phyloP scores from a whole-genome alignment of 2,329 filamentous ascomycete genomes.

The Aspergillus novofumigatus region DNA sequence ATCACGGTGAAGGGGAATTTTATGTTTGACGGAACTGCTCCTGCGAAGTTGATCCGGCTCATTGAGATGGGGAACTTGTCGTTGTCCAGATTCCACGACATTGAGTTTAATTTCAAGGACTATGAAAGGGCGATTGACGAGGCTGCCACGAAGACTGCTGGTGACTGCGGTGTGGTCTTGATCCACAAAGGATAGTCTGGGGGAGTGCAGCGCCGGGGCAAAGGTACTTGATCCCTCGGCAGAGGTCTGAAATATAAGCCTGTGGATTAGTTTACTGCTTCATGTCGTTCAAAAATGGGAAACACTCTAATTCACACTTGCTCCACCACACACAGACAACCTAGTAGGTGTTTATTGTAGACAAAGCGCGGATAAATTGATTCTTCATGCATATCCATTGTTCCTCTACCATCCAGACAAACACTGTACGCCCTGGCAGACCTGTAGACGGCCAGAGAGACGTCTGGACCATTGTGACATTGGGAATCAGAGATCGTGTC shows the following conservation, averaged over 20 bases:
- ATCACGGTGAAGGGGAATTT: neutral
- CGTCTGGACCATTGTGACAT: no score
- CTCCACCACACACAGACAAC: no score
- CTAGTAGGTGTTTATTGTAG: neutral
- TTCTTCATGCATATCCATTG: neutral
- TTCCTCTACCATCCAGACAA: neutral
- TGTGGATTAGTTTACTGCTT: no score
- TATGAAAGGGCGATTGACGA: neutral
- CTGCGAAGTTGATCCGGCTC: neutral
- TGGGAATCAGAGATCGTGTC: no score
- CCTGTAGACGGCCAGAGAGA: neutral
- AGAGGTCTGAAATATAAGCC: no score
- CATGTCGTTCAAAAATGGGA: no score
- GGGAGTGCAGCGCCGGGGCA: neutral
- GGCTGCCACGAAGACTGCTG: neutral
- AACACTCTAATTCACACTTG: no score
- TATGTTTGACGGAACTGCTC: neutral
- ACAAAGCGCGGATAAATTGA: neutral
- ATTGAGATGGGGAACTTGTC: neutral
- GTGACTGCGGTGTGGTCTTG: neutral
- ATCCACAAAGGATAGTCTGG: neutral
- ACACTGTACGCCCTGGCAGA: neutral
- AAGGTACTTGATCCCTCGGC: neutral
- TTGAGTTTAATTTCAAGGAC: neutral
- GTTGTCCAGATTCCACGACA: neutral